These are phyloP conservation scores for Mycena latifolia DNA, from an alignment of 768 basidiomycete genomes.

Conservation along the genomic window DNA sequence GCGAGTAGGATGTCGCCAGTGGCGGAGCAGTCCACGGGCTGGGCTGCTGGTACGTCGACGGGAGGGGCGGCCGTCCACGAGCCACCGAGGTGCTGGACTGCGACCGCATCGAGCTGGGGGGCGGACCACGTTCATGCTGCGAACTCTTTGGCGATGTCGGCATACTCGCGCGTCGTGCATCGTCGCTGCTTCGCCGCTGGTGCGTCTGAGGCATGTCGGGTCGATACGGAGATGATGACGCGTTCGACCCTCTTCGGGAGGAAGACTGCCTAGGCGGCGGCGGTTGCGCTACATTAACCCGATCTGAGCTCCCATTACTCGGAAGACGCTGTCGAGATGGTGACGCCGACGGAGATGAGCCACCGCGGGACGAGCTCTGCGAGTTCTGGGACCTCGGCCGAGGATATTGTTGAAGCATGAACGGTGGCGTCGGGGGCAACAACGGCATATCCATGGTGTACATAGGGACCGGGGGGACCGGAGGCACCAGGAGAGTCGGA, in stretches of 20 bases:
- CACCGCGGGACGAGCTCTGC: constrained; percentile 48
- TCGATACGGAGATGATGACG: constrained; percentile 23
- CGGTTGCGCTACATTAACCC: constrained; percentile 37
- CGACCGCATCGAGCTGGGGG: constrained; percentile 25
- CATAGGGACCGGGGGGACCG: constrained; percentile 51
- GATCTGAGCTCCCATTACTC: constrained; percentile 48
- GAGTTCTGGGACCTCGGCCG: constrained; percentile 50
- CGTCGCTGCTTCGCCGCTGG: constrained; percentile 32
- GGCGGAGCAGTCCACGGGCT: constrained; percentile 61
- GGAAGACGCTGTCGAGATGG: constrained; percentile 48
- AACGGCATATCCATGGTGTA: constrained; percentile 74
- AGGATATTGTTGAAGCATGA: constrained; percentile 77
- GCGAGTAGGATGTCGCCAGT: constrained; percentile 33
- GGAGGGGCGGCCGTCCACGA: constrained; percentile 44
- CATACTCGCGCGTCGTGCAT: constrained; percentile 26
- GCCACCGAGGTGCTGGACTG: constrained; percentile 28
- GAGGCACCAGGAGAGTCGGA: constrained; percentile 45
- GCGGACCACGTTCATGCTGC: constrained; percentile 24
- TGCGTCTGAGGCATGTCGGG: constrained; percentile 17
- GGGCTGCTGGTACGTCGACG: constrained; percentile 45
- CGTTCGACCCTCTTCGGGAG: constrained; percentile 29
- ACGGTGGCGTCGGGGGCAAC: constrained; percentile 79
- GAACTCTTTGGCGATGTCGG: constrained; percentile 27
- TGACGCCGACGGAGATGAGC: constrained; percentile 51
- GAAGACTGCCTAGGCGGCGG: constrained; percentile 13